Evolutionary conservation across 495 filamentous ascomycete genomes (phyloP), one percentile per base, ranked within the genome.

Genomic region (Tuber magnatum): DNA sequence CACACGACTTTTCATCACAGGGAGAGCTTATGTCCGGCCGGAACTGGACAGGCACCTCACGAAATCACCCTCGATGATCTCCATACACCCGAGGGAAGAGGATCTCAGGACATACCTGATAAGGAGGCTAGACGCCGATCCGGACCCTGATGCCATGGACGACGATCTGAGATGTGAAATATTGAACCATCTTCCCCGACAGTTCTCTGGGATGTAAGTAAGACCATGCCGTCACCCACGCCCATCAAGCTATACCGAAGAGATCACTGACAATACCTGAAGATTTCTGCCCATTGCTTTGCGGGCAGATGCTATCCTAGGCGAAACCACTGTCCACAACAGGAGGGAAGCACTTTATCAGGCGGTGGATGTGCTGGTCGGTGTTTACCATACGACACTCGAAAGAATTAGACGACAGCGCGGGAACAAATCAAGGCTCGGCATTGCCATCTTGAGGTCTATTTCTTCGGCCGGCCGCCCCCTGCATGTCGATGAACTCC

Each of bases 201-300:
- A 42, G 16, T 65, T 48, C 9, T 24, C 74, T 6, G 73, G 76
- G 28, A 75, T 78, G 76, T 75, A 72, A 72, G 76, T 72, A 72
- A 16, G 1, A 2, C 24, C 22, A 22, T 2, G 18, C 22, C 7
- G 24, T n/a, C 46, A n/a, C n/a, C n/a, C 0, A 24, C 22, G n/a
- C 9, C 48, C 48, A 51, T 51, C 48, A 51, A 10, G 1, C 22
- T n/a, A 51, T n/a, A 51, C 22, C 44, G 20, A 22, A 43, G 42
- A 1, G 16, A 1, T 0, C 9, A 10, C 22, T 51, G 6, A 51
- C 48, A n/a, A 3, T 28, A 35, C n/a, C 8, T 14, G 12, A 68
- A 43, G 56, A 42, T 40, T 73, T 73, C 46, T 65, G 10, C 71
- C 61, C 16, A 41, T 32, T 40, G 72, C n/a, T n/a, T 65, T 24